Evolutionary conservation across 129 eudicot genomes (phyloP).

Genomic region (Arctium lappa): DNA sequence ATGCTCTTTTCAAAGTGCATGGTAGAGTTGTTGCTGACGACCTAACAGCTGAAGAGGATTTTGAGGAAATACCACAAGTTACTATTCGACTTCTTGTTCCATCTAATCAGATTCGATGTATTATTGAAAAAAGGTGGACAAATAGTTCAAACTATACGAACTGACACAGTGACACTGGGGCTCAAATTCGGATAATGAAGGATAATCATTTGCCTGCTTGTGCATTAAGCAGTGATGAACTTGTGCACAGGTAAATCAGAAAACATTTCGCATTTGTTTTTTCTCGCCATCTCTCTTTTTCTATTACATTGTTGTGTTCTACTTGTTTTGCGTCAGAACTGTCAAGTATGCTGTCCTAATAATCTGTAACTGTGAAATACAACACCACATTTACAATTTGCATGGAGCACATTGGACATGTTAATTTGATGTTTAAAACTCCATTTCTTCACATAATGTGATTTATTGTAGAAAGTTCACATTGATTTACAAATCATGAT

Average conservation of each 20-base stretch:
- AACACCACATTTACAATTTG: background rate
- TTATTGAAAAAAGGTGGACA: conserved; percentile 97
- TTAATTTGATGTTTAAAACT: background rate
- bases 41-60: conserved; percentile 43
- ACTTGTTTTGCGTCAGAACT: background rate
- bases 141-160: conserved; percentile 77
- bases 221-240: conserved; percentile 46
- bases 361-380: background rate
- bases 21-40: conserved; percentile 89
- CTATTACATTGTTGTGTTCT: no score
- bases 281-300: background rate
- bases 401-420: background rate
- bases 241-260: conserved; percentile 48
- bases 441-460: background rate
- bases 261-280: background rate
- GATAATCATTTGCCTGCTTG: conserved; percentile 85
- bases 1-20: conserved; percentile 86
- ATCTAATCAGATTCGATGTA: conserved; percentile 93
- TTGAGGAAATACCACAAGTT: conserved; percentile 53
- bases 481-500: background rate
- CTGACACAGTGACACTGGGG: conserved; percentile 54
- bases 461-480: no score
- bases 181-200: conserved; percentile 87
- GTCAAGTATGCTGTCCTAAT: background rate
- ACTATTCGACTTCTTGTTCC: conserved; percentile 78